Evolutionary conservation across 75 land plant species (phyloP).

Genomic region (Adiantum capillusveneris): DNA sequence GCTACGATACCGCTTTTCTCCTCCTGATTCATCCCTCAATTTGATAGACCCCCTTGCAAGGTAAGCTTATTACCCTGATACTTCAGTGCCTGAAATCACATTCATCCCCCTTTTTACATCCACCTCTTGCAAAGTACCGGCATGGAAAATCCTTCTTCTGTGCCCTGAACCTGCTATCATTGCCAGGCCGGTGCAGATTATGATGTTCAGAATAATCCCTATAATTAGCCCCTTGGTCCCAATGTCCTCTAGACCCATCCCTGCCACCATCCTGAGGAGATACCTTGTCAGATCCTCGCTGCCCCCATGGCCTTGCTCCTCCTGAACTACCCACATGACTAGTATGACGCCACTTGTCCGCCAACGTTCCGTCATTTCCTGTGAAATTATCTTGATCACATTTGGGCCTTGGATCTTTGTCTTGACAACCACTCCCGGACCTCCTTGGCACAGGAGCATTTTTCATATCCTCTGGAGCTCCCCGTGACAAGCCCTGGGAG

Average conservation of each 20-base stretch:
- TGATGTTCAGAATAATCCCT: neutral
- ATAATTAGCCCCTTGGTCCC: neutral
- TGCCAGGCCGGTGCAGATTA: neutral
- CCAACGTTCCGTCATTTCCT: neutral
- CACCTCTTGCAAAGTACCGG: neutral
- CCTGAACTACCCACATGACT: neutral
- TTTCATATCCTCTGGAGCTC: no score
- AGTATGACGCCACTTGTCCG: neutral
- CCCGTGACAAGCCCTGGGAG: no score
- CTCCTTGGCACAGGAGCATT: no score
- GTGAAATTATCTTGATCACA: no score
- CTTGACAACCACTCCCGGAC: no score
- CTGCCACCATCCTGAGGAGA: neutral
- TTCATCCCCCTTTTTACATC: neutral
- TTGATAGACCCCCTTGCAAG: no score
- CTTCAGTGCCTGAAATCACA: slow-evolving; percentile 2
- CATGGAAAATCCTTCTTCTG: neutral
- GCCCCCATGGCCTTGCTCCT: neutral
- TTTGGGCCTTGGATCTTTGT: no score
- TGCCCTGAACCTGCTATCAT: neutral
- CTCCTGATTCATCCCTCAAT: no score
- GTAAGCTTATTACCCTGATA: no score
- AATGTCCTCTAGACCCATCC: neutral
- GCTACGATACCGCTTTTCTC: no score
- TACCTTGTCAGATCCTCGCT: neutral